Conservation (phyloP, 257 asterid genomes). For the Verbascum thapsus region DNA sequence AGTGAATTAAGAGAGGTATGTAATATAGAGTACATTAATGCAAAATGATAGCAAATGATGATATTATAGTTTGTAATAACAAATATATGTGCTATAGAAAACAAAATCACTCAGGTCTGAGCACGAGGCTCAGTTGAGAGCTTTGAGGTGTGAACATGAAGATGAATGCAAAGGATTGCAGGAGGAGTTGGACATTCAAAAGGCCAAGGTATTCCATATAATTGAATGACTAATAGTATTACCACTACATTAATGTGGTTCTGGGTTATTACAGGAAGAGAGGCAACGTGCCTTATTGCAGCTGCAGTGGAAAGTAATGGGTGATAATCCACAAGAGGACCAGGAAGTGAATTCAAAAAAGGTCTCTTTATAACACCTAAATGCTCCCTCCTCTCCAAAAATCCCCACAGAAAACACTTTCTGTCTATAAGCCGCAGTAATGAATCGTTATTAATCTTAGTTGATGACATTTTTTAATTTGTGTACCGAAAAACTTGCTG, state of each 20-base stretch:
- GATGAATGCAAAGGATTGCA: constrained; percentile 78
- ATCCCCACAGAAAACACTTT: constrained; percentile 6
- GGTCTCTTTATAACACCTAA: constrained; percentile 43
- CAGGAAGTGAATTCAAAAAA: constrained; percentile 95
- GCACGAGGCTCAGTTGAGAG: constrained; percentile 82
- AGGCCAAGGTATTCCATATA: constrained; percentile 60
- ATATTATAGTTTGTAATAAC: constrained; percentile 3
- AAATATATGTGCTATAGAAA: constrained; percentile 50
- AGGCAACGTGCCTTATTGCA: constrained; percentile 84
- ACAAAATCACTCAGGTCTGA: constrained; percentile 68
- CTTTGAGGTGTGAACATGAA: constrained; percentile 84
- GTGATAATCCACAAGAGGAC: constrained; percentile 76
- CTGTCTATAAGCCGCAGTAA: too few species aligned
- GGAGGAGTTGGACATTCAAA: constrained; percentile 86
- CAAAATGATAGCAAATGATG: constrained; percentile 21
- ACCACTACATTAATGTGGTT: constrained; percentile 27
- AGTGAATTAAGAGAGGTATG: constrained; percentile 81
- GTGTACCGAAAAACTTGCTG: neutral
- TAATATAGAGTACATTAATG: constrained; percentile 10
- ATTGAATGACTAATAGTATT: constrained; percentile 22
- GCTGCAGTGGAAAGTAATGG: constrained; percentile 96
- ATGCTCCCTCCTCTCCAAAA: constrained; percentile 17
- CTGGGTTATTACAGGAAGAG: constrained; percentile 71
- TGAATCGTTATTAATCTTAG: too few species aligned
- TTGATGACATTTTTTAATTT: constrained; percentile 16